phyloP scores from a whole-genome alignment of 495 filamentous ascomycete species.

The Penicillium herquei region DNA sequence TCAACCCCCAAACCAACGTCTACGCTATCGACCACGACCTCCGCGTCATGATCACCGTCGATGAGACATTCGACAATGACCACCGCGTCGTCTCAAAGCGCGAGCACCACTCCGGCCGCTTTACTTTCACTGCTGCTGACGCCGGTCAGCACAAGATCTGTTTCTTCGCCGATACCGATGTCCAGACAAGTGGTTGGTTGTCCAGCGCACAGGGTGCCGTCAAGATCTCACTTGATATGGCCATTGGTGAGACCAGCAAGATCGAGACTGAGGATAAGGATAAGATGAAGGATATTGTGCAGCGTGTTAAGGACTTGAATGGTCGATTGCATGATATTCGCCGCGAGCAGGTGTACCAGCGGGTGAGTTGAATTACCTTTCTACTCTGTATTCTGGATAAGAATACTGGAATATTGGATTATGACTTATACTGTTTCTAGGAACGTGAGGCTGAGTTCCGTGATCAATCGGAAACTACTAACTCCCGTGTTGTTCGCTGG shows the following conservation, averaged over 20 bases:
- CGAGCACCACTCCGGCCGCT: constrained; percentile 72
- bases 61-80: constrained; percentile 97
- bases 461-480: constrained; percentile 93
- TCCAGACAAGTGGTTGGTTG: constrained; percentile 65
- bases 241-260: constrained; percentile 91
- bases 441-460: constrained; percentile 98
- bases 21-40: constrained; percentile 71
- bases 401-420: neutral
- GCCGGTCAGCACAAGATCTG: constrained; percentile 92
- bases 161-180: constrained; percentile 74
- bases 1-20: constrained; percentile 57
- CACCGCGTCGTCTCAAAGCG: constrained; percentile 90
- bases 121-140: constrained; percentile 95
- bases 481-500: constrained; percentile 91
- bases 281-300: constrained; percentile 88
- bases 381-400: neutral
- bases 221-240: constrained; percentile 82
- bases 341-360: constrained; percentile 93
- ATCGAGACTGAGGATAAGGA: constrained; percentile 93
- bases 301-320: constrained; percentile 89
- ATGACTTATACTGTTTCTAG: constrained; percentile 39
- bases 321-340: constrained; percentile 82
- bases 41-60: constrained; percentile 85
- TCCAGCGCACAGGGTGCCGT: constrained; percentile 68
- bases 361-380: constrained; percentile 57